A percentile compares a stretch with the other conserved stretches of the same genome.
These are phyloP conservation scores for Pichia manshurica DNA, from an alignment of 805 yeast genomes.

Conservation along the genomic window DNA sequence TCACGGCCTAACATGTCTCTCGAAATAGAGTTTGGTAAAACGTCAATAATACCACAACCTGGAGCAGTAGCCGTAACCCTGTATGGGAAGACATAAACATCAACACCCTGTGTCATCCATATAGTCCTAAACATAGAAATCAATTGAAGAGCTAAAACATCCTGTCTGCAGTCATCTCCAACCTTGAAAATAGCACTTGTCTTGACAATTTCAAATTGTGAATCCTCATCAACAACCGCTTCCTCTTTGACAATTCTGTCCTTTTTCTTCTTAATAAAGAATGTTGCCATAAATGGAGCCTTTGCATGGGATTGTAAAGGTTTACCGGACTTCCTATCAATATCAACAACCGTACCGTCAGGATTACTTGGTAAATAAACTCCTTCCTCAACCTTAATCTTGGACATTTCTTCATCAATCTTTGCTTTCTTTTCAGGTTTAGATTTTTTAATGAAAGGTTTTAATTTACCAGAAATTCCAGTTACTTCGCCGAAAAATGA, in stretches of 20 bases:
- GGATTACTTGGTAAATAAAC: constrained; percentile 96
- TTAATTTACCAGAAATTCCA: constrained; percentile 86
- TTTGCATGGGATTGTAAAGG: constrained; percentile 98
- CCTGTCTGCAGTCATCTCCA: constrained; percentile 99
- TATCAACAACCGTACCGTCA: constrained; percentile 88
- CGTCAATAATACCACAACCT: constrained; percentile 98
- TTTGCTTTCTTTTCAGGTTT: constrained; percentile 95
- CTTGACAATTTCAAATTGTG: constrained; percentile 26
- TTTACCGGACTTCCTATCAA: constrained; percentile 84
- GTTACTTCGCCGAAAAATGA: constrained; percentile 88
- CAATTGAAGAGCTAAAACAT: constrained; percentile 86
- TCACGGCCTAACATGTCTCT: constrained; percentile 99
- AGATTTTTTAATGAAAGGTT: constrained; percentile 88
- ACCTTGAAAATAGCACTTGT: constrained; percentile 97
- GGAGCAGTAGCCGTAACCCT: constrained; percentile 98
- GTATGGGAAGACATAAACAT: constrained; percentile 86
- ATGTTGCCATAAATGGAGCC: constrained; percentile 97
- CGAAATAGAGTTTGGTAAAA: constrained; percentile 87
- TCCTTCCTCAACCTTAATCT: constrained; percentile 65
- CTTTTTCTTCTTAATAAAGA: constrained; percentile 57
- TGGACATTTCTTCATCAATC: constrained; percentile 92
- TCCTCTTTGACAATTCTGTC: background rate
- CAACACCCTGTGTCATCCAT: constrained; percentile 84
- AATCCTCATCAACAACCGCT: constrained; percentile 22
- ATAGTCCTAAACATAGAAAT: constrained; percentile 87